Percentiles rank a stretch among this genome's conserved stretches.
Conservation (phyloP, 371 early-diverging fungal genomes). For the Mucor mucedo region DNA sequence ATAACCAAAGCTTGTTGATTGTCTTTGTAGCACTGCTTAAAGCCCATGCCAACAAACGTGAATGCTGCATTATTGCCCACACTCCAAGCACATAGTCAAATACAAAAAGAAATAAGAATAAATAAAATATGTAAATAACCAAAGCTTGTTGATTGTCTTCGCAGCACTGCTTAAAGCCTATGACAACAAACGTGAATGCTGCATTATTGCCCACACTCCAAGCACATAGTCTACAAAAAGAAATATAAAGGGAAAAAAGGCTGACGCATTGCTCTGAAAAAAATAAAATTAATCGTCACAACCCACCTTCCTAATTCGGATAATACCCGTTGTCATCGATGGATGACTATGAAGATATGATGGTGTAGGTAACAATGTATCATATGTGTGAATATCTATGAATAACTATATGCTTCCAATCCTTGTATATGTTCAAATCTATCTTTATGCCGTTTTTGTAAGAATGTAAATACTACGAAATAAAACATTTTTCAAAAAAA, state of each 20-base stretch:
- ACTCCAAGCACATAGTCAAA: not conserved
- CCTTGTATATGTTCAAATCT: too few species aligned
- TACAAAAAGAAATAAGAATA: not conserved
- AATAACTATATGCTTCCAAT: too few species aligned
- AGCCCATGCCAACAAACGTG: not conserved
- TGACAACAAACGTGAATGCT: not conserved
- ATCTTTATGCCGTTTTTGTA: too few species aligned
- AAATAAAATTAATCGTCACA: slow-evolving; percentile 3
- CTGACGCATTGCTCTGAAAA: not conserved
- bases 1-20: not conserved
- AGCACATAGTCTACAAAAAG: not conserved
- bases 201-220: not conserved
- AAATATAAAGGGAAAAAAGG: slow-evolving; percentile 1
- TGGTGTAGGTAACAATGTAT: too few species aligned
- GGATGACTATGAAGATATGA: too few species aligned
- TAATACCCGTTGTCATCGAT: too few species aligned
- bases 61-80: not conserved
- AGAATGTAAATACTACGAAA: too few species aligned
- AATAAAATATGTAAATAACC: not conserved
- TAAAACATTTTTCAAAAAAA: too few species aligned
- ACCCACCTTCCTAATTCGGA: too few species aligned
- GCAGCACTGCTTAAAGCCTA: too few species aligned
- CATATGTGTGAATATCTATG: too few species aligned
- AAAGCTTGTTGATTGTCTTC: not conserved
- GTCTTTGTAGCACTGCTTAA: not conserved